Percentiles rank a stretch among this genome's conserved stretches.
phyloP scores from a whole-genome alignment of 1,284 basidiomycete species.

The Porodaedalea pini region DNA sequence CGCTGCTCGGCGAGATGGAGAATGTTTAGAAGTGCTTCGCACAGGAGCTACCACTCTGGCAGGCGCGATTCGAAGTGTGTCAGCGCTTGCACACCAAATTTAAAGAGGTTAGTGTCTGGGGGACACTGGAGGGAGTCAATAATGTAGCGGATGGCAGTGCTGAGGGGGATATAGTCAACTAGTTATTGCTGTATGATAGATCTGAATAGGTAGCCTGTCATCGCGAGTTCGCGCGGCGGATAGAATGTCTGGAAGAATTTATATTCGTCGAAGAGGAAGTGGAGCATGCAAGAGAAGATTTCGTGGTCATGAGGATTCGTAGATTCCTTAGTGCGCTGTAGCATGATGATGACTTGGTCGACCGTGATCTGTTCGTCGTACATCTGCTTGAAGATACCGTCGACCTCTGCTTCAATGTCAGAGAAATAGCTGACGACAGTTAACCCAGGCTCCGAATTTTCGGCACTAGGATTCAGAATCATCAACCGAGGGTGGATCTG shows the following conservation, averaged over 20 bases:
- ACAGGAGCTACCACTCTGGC: constrained; percentile 91
- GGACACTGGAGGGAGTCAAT: constrained; percentile 90
- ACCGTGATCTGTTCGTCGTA: constrained; percentile 93
- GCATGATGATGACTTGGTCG: constrained; percentile 87
- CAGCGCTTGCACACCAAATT: constrained; percentile 92
- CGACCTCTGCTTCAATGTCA: constrained; percentile 91
- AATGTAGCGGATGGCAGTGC: constrained; percentile 96
- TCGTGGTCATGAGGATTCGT: constrained; percentile 86
- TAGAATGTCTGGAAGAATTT: constrained; percentile 98
- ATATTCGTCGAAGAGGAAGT: constrained; percentile 99
- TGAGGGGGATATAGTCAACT: constrained; percentile 92
- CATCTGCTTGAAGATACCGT: constrained; percentile 97
- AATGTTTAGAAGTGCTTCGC: constrained; percentile 85
- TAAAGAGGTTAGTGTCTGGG: constrained; percentile 91
- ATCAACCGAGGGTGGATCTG: constrained; percentile 97
- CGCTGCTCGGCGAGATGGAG: constrained; percentile 84
- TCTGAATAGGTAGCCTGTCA: constrained; percentile 97
- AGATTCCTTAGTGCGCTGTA: constrained; percentile 84
- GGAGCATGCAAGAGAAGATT: constrained; percentile 97
- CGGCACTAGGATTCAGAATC: constrained; percentile 87
- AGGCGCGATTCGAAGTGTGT: constrained; percentile 85
- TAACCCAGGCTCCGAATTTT: constrained; percentile 84
- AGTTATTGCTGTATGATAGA: constrained; percentile 93
- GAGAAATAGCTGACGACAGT: constrained; percentile 83
- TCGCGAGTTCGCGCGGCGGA: constrained; percentile 88